Conservation (phyloP, 768 basidiomycete genomes). For the Obba rivulosa region DNA sequence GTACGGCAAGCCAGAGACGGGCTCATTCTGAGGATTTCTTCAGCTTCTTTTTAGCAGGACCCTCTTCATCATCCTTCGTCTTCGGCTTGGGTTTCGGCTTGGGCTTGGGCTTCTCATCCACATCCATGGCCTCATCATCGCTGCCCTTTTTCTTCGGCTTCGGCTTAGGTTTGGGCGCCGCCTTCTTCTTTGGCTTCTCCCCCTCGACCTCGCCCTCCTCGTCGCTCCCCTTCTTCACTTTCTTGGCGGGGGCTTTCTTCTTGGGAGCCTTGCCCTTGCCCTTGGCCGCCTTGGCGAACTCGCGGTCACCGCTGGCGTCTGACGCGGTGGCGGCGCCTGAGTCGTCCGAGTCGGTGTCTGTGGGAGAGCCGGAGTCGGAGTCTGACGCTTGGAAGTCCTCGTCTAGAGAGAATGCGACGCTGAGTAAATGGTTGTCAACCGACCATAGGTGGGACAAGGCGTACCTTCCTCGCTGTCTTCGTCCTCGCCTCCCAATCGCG, state of each 20-base stretch:
- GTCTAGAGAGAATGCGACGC: constrained; percentile 36
- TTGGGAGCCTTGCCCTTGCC: constrained; percentile 36
- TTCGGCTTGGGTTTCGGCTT: constrained; percentile 41
- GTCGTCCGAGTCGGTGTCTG: constrained; percentile 50
- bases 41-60: constrained; percentile 70
- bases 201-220: constrained; percentile 30
- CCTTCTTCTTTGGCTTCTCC: constrained; percentile 40
- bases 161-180: constrained; percentile 36
- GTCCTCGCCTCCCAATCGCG: constrained; percentile 53
- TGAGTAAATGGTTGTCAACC: neutral
- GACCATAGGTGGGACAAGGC: constrained; percentile 8
- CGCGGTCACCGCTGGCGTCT: constrained; percentile 77
- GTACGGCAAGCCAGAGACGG: neutral
- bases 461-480: constrained; percentile 75
- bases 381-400: constrained; percentile 88
- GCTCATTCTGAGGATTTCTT: constrained; percentile 46
- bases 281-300: constrained; percentile 40
- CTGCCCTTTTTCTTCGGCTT: constrained; percentile 46
- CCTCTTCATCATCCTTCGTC: constrained; percentile 36
- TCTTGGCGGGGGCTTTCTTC: constrained; percentile 29
- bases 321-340: constrained; percentile 78
- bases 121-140: constrained; percentile 36
- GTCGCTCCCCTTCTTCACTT: constrained; percentile 24
- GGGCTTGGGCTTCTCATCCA: constrained; percentile 37
- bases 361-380: constrained; percentile 87